Evolutionary conservation across 306 rosid species (phyloP).

Genomic region (Begonia loranthoides): DNA sequence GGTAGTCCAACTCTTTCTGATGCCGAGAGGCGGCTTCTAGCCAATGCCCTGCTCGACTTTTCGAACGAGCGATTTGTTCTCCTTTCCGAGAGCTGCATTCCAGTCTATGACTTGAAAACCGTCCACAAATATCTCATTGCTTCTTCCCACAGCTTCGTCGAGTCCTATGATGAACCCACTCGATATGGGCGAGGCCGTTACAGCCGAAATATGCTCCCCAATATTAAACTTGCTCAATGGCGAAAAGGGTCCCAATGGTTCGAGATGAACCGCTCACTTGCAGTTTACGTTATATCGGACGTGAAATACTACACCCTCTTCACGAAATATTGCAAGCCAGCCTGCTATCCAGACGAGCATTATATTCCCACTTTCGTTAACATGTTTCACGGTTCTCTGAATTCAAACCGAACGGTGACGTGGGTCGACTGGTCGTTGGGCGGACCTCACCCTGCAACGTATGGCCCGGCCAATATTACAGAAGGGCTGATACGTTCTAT

Average conservation of each 20-base stretch:
- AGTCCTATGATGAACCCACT: slow-evolving; percentile 76
- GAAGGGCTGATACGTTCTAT: slow-evolving; percentile 40
- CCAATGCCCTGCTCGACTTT: slow-evolving; percentile 72
- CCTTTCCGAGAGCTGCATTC: slow-evolving; percentile 93
- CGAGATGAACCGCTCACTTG: slow-evolving; percentile 47
- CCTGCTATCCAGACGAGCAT: slow-evolving; percentile 94
- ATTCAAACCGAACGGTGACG: slow-evolving; percentile 72
- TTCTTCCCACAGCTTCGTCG: slow-evolving; percentile 59
- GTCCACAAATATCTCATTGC: slow-evolving; percentile 59
- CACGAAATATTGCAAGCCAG: slow-evolving; percentile 67
- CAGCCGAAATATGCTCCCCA: slow-evolving; percentile 73
- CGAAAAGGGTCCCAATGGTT: slow-evolving; percentile 93
- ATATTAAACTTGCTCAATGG: slow-evolving; percentile 67
- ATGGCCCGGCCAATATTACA: slow-evolving; percentile 38
- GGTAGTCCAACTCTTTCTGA: slow-evolving; percentile 60
- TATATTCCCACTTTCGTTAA: slow-evolving; percentile 74
- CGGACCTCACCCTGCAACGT: slow-evolving; percentile 85
- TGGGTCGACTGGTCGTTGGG: slow-evolving; percentile 88
- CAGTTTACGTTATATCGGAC: slow-evolving; percentile 45
- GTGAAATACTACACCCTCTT: slow-evolving; percentile 45
- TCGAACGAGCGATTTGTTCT: slow-evolving; percentile 88
- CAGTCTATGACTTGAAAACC: slow-evolving; percentile 62
- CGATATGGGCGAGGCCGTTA: slow-evolving; percentile 87
- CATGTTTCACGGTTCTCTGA: slow-evolving; percentile 58
- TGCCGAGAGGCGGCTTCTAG: slow-evolving; percentile 92